Conservation (phyloP, 2,329 filamentous ascomycete genomes). For the Trichoderma sp. region DNA sequence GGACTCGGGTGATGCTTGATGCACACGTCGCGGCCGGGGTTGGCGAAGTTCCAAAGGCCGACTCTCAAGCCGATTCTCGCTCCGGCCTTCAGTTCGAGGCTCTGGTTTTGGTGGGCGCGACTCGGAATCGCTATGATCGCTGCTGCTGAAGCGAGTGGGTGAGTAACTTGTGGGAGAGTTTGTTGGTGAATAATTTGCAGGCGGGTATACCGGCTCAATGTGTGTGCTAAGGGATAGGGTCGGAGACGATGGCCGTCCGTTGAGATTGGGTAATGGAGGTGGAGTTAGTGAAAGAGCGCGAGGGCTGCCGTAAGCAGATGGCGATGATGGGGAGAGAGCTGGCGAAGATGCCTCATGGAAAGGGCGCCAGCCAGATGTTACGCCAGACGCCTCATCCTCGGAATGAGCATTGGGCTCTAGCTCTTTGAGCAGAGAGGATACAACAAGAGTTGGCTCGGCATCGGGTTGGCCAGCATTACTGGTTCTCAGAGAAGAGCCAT, state of each 20-base stretch:
- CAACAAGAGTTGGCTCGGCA: constrained; percentile 74
- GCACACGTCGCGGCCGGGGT: constrained; percentile 52
- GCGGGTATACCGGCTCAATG: constrained; percentile 73
- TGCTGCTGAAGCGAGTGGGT: constrained; percentile 51
- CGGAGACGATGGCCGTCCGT: constrained; percentile 63
- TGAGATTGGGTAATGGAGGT: constrained; percentile 60
- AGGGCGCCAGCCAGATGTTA: constrained; percentile 36
- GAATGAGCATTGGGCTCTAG: constrained; percentile 68
- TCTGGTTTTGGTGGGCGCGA: constrained; percentile 33
- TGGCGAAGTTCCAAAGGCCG: constrained; percentile 53
- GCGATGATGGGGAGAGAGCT: constrained; percentile 62
- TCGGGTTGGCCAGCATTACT: constrained; percentile 32
- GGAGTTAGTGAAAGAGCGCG: constrained; percentile 69
- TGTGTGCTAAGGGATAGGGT: constrained; percentile 67
- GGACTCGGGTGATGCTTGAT: constrained; percentile 36
- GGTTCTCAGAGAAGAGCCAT: constrained; percentile 31
- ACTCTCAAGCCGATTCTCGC: constrained; percentile 32
- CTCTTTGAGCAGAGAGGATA: constrained; percentile 84
- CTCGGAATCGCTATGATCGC: constrained; percentile 52
- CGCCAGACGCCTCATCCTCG: constrained; percentile 53
- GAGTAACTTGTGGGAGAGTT: constrained; percentile 77
- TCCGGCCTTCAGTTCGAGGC: constrained; percentile 30
- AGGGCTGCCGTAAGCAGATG: constrained; percentile 67
- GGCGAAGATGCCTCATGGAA: constrained; percentile 56
- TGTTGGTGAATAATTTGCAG: constrained; percentile 72